Percentiles rank a stretch among this genome's conserved stretches.
Evolutionary conservation across 352 stramenopile genomes (phyloP).

Genomic region (Globisporangium paddicum): DNA sequence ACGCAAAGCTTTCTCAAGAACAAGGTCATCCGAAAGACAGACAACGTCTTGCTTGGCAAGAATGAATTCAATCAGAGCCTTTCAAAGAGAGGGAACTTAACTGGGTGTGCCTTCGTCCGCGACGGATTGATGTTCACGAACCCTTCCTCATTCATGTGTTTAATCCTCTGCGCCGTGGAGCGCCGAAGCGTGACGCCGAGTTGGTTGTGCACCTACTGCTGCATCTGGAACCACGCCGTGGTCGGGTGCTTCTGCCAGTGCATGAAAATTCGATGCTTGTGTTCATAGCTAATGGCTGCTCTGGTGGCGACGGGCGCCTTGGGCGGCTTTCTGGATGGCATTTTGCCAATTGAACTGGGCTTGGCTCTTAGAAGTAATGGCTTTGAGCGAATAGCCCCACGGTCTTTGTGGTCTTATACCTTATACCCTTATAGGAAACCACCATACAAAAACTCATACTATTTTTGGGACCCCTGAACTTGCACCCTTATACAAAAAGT

Average conservation of each 20-base stretch:
- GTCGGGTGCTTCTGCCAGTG: not conserved
- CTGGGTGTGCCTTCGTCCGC: not conserved
- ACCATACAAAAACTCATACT: slow-evolving; percentile 2
- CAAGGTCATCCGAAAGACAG: not conserved
- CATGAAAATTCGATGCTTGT: not conserved
- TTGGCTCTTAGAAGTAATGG: not conserved
- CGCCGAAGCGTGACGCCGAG: not conserved
- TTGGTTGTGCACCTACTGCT: not conserved
- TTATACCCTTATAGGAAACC: slow-evolving; percentile 1
- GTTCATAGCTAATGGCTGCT: not conserved
- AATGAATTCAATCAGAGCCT: slow-evolving; percentile 1
- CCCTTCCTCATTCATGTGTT: not conserved
- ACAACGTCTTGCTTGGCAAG: not conserved
- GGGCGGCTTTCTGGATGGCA: not conserved
- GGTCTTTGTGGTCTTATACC: not conserved
- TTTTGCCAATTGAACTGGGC: not conserved
- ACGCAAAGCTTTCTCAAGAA: slow-evolving; percentile 1
- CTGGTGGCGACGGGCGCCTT: not conserved
- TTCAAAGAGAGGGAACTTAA: not conserved
- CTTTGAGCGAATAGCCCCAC: not conserved
- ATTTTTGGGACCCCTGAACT: too few relatives aligned
- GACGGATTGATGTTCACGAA: not conserved
- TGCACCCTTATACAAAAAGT: not conserved
- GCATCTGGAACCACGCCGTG: not conserved
- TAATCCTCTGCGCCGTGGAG: not conserved